Evolutionary conservation across 257 asterid species (phyloP), one percentile per base, ranked within the genome.

Genomic region (Lycium ferocissimum): DNA sequence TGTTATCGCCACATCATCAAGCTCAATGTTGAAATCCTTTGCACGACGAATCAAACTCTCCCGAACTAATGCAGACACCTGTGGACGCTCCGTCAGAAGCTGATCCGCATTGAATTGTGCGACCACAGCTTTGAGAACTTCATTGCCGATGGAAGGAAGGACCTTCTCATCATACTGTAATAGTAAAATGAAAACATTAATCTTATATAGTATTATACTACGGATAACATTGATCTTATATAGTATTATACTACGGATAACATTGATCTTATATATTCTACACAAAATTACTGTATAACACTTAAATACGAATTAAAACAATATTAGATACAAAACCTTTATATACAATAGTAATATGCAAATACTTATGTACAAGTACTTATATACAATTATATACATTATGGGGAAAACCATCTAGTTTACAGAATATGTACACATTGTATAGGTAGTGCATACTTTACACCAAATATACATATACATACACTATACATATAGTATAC

Each of bases 91-190:
- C 0, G 98, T 97, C 26, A 97, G 96, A 84, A 97, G 83, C 79
- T 97, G 98, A 87, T 95, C 98, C n/a, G 98, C 98, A 66, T 97
- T 95, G 90, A 97, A 97, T 65, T 95, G 98, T 0, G 99, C 99
- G 37, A 97, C 99, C 10, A 97, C 98, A 2, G 98, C 88, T 80
- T 97, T 97, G 20, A 95, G 92, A 37, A 97, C 97, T 89, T 97
- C 98, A 45, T 95, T 95, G n/a, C 98, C 98, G n/a, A 97, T 94
- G 0, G 98, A 97, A 0, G 98, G 99, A n/a, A 95, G 97, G 73
- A 97, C 98, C 76, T 97, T 97, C 63, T 94, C 97, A 18, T 97
- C 99, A 33, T 97, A 97, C 88, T 95, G 65, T 8, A 53, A 53
- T 33, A 15, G 22, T 53, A 53, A 33, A 78, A 15, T 53, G 63